Conservation (phyloP, 2,329 filamentous ascomycete genomes). For the Talaromyces funiculosus region DNA sequence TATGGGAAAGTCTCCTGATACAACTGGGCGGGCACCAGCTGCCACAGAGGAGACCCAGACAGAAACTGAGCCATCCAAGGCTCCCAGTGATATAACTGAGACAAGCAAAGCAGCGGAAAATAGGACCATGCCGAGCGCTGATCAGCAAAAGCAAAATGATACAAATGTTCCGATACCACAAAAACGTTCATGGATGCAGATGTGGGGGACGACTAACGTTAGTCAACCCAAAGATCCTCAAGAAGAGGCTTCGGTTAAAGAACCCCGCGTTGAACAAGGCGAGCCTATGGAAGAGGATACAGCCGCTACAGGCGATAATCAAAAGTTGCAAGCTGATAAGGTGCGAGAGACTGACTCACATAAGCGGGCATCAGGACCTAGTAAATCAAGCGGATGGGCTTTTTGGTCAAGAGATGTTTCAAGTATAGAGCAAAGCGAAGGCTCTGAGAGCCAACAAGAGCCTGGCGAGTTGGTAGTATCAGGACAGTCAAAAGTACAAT, state of each 20-base stretch:
- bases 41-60: constrained; percentile 15
- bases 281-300: constrained; percentile 15
- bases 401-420: constrained; percentile 37
- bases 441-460: constrained; percentile 6
- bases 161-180: constrained; percentile 20
- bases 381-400: constrained; percentile 35
- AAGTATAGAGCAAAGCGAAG: constrained; percentile 21
- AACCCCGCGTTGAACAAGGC: constrained; percentile 14
- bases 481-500: constrained; percentile 17
- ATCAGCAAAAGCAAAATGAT: constrained; percentile 10
- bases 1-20: constrained; percentile 18
- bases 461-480: constrained; percentile 20
- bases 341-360: constrained; percentile 17
- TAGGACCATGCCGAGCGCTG: not conserved
- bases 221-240: constrained; percentile 20
- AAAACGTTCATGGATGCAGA: constrained; percentile 42
- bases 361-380: constrained; percentile 20
- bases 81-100: constrained; percentile 7
- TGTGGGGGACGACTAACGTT: constrained; percentile 33
- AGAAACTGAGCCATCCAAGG: constrained; percentile 13
- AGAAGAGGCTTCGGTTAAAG: constrained; percentile 15
- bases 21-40: constrained; percentile 14
- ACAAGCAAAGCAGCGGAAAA: not conserved
- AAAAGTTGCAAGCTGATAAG: constrained; percentile 18
- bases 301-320: constrained; percentile 18